Conservation (phyloP, 495 filamentous ascomycete genomes). For the Parmelia sp. region DNA sequence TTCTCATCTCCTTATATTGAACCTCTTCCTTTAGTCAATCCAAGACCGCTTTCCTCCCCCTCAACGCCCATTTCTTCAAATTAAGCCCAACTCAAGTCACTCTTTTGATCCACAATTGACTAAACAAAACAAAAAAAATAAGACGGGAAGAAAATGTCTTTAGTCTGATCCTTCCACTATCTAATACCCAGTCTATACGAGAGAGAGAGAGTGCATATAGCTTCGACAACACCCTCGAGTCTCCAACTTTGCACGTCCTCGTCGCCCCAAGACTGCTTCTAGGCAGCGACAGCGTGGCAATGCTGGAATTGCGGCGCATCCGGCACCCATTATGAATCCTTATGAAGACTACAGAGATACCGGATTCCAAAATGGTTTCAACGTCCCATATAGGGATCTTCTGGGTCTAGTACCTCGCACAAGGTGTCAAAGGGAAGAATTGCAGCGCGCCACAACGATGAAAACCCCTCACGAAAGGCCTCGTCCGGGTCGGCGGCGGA, state of each 20-base stretch:
- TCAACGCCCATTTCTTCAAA: background rate
- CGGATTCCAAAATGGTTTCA: background rate
- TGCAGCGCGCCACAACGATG: conserved; percentile 10
- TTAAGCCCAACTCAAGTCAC: conserved; percentile 6
- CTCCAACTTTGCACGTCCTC: background rate
- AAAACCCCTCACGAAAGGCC: background rate
- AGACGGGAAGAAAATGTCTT: background rate
- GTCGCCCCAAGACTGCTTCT: conserved; percentile 5
- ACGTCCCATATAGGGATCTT: background rate
- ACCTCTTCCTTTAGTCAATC: background rate
- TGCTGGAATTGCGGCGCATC: conserved; percentile 9
- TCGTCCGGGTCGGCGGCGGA: conserved; percentile 15
- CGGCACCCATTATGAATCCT: conserved; percentile 7
- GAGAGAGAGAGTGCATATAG: background rate
- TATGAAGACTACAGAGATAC: background rate
- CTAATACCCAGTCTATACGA: background rate
- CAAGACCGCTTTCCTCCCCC: background rate
- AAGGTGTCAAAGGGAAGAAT: too few species aligned
- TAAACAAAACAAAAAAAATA: background rate
- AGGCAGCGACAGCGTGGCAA: conserved; percentile 13
- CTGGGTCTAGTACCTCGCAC: background rate
- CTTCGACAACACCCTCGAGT: background rate
- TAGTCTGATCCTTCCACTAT: background rate
- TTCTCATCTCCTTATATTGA: background rate
- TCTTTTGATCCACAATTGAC: background rate